phyloP scores from a whole-genome alignment of 257 asterid species.

The Solanum piurae region DNA sequence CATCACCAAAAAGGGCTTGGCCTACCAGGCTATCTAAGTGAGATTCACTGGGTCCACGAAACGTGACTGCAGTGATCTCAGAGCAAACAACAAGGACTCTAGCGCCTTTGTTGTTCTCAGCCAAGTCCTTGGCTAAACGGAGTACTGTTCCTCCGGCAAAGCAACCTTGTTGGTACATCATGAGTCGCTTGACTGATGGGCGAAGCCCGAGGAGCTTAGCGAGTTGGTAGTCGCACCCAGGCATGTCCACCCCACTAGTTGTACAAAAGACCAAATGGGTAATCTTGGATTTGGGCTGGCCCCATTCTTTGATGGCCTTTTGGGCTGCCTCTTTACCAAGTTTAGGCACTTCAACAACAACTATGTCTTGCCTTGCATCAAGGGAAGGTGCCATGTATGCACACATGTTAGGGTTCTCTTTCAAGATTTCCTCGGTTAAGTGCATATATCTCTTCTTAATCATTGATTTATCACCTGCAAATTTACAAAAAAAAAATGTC shows the following conservation, averaged over 20 bases:
- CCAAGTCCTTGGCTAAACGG: conserved; percentile 66
- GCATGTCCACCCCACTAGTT: conserved; percentile 85
- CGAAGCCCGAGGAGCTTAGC: conserved; percentile 67
- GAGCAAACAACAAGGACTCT: conserved; percentile 62
- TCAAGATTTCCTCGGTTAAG: conserved; percentile 47
- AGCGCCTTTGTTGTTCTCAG: conserved; percentile 66
- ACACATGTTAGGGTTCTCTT: conserved; percentile 45
- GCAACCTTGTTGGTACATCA: conserved; percentile 86
- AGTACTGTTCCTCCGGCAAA: conserved; percentile 65
- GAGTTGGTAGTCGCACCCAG: conserved; percentile 74
- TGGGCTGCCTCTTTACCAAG: conserved; percentile 81
- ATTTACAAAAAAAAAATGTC: neutral
- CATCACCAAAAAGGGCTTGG: conserved; percentile 53
- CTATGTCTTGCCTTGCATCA: conserved; percentile 62
- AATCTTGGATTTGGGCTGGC: conserved; percentile 71
- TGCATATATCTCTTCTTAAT: conserved; percentile 59
- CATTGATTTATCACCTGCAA: conserved; percentile 60
- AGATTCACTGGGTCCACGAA: conserved; percentile 51
- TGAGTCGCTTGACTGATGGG: conserved; percentile 53
- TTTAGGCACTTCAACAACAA: conserved; percentile 67
- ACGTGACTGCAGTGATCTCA: conserved; percentile 42
- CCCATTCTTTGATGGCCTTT: conserved; percentile 81
- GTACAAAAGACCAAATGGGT: conserved; percentile 74
- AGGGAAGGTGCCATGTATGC: conserved; percentile 66
- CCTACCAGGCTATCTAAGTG: conserved; percentile 53